Base-by-base conservation (phyloP, 495 filamentous ascomycete species). In the Xylaria telfairii region DNA sequence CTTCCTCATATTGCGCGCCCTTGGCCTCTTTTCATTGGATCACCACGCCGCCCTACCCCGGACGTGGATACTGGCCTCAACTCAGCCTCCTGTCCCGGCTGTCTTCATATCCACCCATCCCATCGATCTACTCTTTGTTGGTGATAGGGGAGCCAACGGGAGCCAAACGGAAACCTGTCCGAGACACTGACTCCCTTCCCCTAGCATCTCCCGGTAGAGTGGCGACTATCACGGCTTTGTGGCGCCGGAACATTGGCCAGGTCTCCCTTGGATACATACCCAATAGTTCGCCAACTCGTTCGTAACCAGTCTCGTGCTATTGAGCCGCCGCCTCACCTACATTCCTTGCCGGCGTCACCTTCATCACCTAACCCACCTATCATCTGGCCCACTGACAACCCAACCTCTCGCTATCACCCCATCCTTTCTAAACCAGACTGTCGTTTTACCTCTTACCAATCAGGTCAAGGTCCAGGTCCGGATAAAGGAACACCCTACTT, bases 361-460 rank as follows among this genome's bases (percentile, higher is more conserved):
- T 70, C 51, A 19, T 53, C 71, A 69, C 71, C 57, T 60, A 65
- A 63, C 54, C 67, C 67, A 78, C 72, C 19, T 65, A 19, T 53
- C 62, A 30, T 34, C 60, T 13, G 32, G 51, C 41, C 60, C 62
- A 46, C 60, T 49, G 28, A 49, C 60, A 62, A 47, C 65, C 34
- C 65, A 68, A n/a, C 44, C 24, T 26, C 19, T 54, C 17, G 4
- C n/a, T 15, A 34, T 32, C 65, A n/a, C 39, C 39, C 44, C 39
- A 21, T 44, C 39, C 10, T 15, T n/a, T 30, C 32, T 32, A 26
- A 37, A 21, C 46, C 32, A 34, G 65, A 74, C 75, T 59, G 69
- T 73, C 71, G 63, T 70, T 63, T 28, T 28, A 49, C 53, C 32
- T 24, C 17, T 69, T 37, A 47, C 59, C 32, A 56, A 64, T 70